Conservation (phyloP, 1,284 basidiomycete genomes). For the Pseudozyma flocculosa region DNA sequence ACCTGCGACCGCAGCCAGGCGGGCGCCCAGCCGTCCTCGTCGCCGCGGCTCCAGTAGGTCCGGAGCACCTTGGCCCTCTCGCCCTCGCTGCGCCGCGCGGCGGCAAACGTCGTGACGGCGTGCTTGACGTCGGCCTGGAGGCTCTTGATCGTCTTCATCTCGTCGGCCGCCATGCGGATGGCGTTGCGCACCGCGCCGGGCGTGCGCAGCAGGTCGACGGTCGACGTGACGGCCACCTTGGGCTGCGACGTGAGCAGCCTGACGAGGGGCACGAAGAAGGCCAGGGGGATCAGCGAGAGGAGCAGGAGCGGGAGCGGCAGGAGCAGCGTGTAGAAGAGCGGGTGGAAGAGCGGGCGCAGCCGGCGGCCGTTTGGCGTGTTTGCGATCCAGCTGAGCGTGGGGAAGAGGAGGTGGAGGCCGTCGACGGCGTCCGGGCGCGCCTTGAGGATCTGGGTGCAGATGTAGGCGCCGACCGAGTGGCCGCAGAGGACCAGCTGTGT, state of each 20-base stretch:
- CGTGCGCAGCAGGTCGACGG: conserved; percentile 31
- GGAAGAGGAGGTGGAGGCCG: conserved; percentile 42
- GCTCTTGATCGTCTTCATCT: conserved; percentile 26
- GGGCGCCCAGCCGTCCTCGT: conserved; percentile 34
- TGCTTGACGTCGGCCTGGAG: conserved; percentile 12
- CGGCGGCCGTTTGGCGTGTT: conserved; percentile 33
- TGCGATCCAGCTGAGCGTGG: conserved; percentile 39
- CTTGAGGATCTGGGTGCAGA: conserved; percentile 27
- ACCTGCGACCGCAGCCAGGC: conserved; percentile 34
- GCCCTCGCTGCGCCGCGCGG: too few relatives aligned
- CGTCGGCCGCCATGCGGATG: conserved; percentile 38
- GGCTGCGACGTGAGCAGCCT: conserved; percentile 24
- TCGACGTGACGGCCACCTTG: conserved; percentile 14
- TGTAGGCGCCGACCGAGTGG: conserved; percentile 46
- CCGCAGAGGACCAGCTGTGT: conserved; percentile 37
- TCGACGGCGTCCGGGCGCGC: conserved; percentile 18
- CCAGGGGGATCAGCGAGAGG: conserved; percentile 31
- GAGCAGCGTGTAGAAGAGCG: conserved; percentile 5
- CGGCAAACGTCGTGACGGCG: conserved; percentile 4
- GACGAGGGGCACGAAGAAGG: conserved; percentile 19
- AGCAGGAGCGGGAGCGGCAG: conserved; percentile 27
- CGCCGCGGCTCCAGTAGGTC: conserved; percentile 19
- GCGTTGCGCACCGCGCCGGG: conserved; percentile 29
- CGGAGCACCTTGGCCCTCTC: conserved; percentile 5
- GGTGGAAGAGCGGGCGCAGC: conserved; percentile 19